A percentile compares a stretch with the other conserved stretches of the same genome.
These are phyloP conservation scores for Solanum neorickii DNA, from an alignment of 257 asterid species.

Conservation along the genomic window DNA sequence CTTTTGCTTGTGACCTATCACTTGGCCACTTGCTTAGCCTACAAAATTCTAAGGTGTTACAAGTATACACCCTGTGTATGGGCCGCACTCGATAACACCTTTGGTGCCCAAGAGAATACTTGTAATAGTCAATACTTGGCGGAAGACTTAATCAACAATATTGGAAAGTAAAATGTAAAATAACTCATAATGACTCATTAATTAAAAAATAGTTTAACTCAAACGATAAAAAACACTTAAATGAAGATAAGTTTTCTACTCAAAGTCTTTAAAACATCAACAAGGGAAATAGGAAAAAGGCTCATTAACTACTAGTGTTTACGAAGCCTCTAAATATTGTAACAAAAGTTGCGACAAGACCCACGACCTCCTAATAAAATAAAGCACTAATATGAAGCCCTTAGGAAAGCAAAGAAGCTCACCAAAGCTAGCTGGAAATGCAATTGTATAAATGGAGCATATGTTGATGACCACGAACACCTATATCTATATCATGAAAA, in stretches of 20 bases:
- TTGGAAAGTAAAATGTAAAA: too few relatives aligned
- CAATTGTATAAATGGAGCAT: background rate
- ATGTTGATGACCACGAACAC: too few relatives aligned
- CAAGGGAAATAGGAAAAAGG: background rate
- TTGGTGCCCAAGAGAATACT: background rate
- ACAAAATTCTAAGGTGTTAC: too few relatives aligned
- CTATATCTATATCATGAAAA: too few relatives aligned
- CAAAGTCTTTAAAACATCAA: background rate
- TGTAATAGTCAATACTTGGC: too few relatives aligned
- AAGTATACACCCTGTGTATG: background rate
- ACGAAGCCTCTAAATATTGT: too few relatives aligned
- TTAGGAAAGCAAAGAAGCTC: background rate
- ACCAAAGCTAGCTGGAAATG: background rate
- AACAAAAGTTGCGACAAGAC: too few relatives aligned
- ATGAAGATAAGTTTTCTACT: background rate
- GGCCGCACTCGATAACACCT: background rate
- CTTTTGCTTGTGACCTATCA: too few relatives aligned
- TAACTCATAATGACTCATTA: background rate
- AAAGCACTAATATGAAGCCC: background rate
- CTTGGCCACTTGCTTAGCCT: too few relatives aligned
- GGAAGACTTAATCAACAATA: too few relatives aligned
- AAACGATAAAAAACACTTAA: background rate
- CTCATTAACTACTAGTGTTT: too few relatives aligned
- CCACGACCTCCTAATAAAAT: background rate
- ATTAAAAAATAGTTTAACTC: background rate